A percentile compares a stretch with the other conserved stretches of the same genome.
Conservation (phyloP, 352 stramenopile genomes). For the Phytophthora chlamydospora region DNA sequence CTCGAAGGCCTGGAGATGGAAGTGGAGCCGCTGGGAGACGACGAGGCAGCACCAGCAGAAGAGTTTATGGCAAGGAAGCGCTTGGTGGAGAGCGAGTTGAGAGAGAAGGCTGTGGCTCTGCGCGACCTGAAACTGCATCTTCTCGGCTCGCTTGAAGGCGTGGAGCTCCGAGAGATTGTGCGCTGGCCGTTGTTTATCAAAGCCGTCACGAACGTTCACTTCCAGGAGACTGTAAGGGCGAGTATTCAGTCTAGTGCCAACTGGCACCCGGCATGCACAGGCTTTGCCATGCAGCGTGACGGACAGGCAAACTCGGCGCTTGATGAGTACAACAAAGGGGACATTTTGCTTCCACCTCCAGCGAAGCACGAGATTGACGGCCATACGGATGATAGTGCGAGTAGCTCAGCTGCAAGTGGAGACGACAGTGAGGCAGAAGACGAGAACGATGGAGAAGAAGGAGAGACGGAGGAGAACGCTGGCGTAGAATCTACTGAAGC, state of each 20-base stretch:
- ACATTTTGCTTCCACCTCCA: constrained; percentile 56
- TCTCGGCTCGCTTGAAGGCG: constrained; percentile 59
- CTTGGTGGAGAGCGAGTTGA: constrained; percentile 32
- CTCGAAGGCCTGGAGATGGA: constrained; percentile 20
- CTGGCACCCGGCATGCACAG: constrained; percentile 55
- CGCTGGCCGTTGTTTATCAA: constrained; percentile 68
- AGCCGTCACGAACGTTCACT: constrained; percentile 53
- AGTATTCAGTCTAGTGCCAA: constrained; percentile 21
- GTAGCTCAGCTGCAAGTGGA: constrained; percentile 62
- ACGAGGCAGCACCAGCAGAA: constrained; percentile 1
- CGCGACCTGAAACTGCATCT: constrained; percentile 56
- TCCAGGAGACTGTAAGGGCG: constrained; percentile 38
- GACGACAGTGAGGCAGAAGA: constrained; percentile 45
- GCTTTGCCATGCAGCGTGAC: constrained; percentile 64
- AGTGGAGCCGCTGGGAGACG: constrained; percentile 8
- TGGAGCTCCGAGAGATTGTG: constrained; percentile 53
- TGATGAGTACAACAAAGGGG: constrained; percentile 49
- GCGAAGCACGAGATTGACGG: constrained; percentile 75
- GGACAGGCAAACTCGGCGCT: constrained; percentile 29
- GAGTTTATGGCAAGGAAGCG: constrained; percentile 37
- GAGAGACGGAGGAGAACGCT: constrained; percentile 6
- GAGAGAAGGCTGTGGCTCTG: constrained; percentile 37
- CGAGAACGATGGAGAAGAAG: constrained; percentile 15
- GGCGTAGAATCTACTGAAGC: constrained; percentile 13
- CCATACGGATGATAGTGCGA: constrained; percentile 81